Conservation (phyloP, 345 rosid species). For the Pistacia atlantica region DNA sequence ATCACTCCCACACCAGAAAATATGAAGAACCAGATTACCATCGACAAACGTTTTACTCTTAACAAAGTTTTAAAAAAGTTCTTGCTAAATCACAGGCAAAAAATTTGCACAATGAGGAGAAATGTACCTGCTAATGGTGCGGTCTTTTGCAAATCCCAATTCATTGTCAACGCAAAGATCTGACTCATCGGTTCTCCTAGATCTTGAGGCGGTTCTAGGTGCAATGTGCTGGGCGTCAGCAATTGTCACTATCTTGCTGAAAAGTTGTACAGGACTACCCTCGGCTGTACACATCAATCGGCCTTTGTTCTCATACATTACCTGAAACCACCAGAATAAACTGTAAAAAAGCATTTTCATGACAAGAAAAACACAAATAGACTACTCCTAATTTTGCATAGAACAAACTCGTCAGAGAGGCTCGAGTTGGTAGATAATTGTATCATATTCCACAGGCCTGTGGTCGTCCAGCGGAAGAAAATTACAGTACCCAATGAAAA, state of each 20-base stretch:
- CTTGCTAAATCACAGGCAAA: too few relatives aligned
- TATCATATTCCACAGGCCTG: not conserved
- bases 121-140: constrained; percentile 88
- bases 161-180: constrained; percentile 96
- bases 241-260: constrained; percentile 65
- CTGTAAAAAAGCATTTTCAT: not conserved
- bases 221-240: constrained; percentile 75
- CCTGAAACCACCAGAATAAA: constrained; percentile 46
- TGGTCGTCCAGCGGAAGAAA: not conserved
- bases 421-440: not conserved
- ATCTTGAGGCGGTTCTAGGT: constrained; percentile 86
- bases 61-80: too few relatives aligned
- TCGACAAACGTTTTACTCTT: too few relatives aligned
- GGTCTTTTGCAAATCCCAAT: constrained; percentile 94
- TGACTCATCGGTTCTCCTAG: constrained; percentile 70
- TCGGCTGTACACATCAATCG: constrained; percentile 88
- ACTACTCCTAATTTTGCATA: not conserved
- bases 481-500: not conserved
- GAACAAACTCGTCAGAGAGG: not conserved
- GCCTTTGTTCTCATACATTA: constrained; percentile 89
- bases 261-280: constrained; percentile 76
- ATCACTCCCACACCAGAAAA: not conserved
- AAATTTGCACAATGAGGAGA: too few relatives aligned
- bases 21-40: too few relatives aligned
- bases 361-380: not conserved